Base-by-base conservation (phyloP, 768 basidiomycete species). In the Coprinopsis cinerea region DNA sequence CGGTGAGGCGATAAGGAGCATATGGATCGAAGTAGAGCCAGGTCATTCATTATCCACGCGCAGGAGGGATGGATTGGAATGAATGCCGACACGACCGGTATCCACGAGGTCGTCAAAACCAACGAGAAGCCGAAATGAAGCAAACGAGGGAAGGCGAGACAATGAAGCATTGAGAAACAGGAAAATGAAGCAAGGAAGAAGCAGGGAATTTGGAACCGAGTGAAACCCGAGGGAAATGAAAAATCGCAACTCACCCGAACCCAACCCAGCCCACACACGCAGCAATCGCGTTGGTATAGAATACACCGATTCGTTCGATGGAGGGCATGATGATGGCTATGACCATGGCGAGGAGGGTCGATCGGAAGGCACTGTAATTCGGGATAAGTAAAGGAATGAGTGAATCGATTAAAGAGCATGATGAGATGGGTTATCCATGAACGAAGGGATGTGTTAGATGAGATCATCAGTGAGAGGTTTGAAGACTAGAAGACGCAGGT, bases 161-260 rank as follows among this genome's bases (percentile, higher is more conserved):
- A n/a, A n/a, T n/a, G n/a, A n/a, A n/a, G n/a, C n/a, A n/a, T n/a
- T n/a, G n/a, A n/a, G n/a, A n/a, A n/a, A n/a, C n/a, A n/a, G n/a
- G n/a, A n/a, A n/a, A n/a, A n/a, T n/a, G n/a, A n/a, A n/a, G n/a
- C n/a, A n/a, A n/a, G n/a, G n/a, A n/a, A n/a, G n/a, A n/a, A n/a
- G n/a, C n/a, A n/a, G n/a, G n/a, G n/a, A n/a, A n/a, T n/a, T n/a
- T n/a, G n/a, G n/a, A n/a, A n/a, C n/a, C n/a, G n/a, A n/a, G n/a
- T n/a, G n/a, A n/a, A n/a, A n/a, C n/a, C n/a, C n/a, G n/a, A n/a
- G n/a, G n/a, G n/a, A n/a, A n/a, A n/a, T n/a, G n/a, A n/a, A n/a
- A n/a, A n/a, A n/a, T n/a, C n/a, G n/a, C n/a, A n/a, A 65, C 82
- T 57, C 57, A 85, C 83, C 66, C 57, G 55, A 76, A 79, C 10